phyloP scores from a whole-genome alignment of 1,139 yeast genomes.

The Scheffersomyces segobiensis region DNA sequence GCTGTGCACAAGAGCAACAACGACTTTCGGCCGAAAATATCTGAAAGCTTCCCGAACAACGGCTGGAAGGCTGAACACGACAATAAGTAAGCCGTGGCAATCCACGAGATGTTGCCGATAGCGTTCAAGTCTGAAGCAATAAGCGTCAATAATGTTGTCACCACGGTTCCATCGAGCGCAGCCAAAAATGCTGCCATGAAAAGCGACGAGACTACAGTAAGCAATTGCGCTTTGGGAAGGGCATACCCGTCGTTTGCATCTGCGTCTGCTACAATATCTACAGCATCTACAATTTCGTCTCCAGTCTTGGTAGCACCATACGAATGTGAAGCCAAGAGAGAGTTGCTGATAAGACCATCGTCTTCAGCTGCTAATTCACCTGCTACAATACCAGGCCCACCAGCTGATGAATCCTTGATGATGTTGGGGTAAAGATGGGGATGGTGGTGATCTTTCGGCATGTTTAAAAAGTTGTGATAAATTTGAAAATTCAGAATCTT shows the following conservation, averaged over 20 bases:
- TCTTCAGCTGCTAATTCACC: constrained; percentile 49
- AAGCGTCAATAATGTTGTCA: constrained; percentile 41
- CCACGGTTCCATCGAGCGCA: constrained; percentile 48
- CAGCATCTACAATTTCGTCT: constrained; percentile 4
- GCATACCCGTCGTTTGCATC: constrained; percentile 27
- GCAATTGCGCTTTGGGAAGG: constrained; percentile 32
- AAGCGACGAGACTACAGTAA: constrained; percentile 33
- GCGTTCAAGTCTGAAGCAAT: constrained; percentile 47
- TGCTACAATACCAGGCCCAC: constrained; percentile 49
- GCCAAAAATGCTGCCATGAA: constrained; percentile 43
- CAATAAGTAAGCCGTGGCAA: constrained; percentile 43
- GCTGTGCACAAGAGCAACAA: constrained; percentile 35
- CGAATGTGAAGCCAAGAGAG: constrained; percentile 4
- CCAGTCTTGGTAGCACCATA: constrained; percentile 7
- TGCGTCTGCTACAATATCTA: neutral
- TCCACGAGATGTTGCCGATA: constrained; percentile 46
- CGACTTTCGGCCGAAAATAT: constrained; percentile 75
- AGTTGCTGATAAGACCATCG: constrained; percentile 19
- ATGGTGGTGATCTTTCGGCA: constrained; percentile 1
- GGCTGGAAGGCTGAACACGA: constrained; percentile 59
- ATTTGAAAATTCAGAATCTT: neutral
- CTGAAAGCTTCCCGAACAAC: constrained; percentile 80
- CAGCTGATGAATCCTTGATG: constrained; percentile 39
- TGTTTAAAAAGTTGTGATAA: neutral
- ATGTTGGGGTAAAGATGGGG: constrained; percentile 25